These are phyloP conservation scores for Huiozyma naganishii DNA, from an alignment of 805 yeast genomes.

Conservation along the genomic window DNA sequence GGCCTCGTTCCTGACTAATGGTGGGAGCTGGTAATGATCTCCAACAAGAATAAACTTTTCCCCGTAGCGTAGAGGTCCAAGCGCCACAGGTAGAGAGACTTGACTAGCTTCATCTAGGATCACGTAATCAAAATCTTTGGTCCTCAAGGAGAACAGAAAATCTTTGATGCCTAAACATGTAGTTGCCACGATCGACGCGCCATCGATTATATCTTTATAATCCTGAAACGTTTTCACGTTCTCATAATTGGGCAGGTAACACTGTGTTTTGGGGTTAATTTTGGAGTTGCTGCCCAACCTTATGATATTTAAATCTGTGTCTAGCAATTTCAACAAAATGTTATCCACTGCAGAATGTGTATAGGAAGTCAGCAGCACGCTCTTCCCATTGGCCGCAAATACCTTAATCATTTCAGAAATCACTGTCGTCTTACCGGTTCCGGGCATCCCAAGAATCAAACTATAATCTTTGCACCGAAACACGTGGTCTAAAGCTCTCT, in stretches of 20 bases:
- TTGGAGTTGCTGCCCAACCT: constrained; percentile 54
- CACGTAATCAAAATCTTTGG: constrained; percentile 73
- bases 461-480: constrained; percentile 63
- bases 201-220: constrained; percentile 36
- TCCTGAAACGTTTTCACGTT: constrained; percentile 34
- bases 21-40: constrained; percentile 89
- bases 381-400: constrained; percentile 45
- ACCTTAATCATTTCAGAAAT: constrained; percentile 63
- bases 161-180: constrained; percentile 66
- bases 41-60: constrained; percentile 88
- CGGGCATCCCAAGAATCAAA: constrained; percentile 92
- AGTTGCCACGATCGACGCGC: constrained; percentile 71
- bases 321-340: constrained; percentile 60
- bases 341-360: constrained; percentile 97
- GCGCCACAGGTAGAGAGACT: constrained; percentile 78
- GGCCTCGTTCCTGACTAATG: constrained; percentile 59
- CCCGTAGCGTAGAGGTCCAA: constrained; percentile 76
- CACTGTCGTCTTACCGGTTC: constrained; percentile 91
- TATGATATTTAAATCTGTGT: constrained; percentile 39
- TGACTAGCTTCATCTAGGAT: constrained; percentile 96
- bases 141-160: constrained; percentile 19
- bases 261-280: constrained; percentile 52
- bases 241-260: constrained; percentile 39
- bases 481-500: constrained; percentile 53
- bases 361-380: constrained; percentile 71